Conservation (phyloP, 768 basidiomycete species). For the Suillus lakei region DNA sequence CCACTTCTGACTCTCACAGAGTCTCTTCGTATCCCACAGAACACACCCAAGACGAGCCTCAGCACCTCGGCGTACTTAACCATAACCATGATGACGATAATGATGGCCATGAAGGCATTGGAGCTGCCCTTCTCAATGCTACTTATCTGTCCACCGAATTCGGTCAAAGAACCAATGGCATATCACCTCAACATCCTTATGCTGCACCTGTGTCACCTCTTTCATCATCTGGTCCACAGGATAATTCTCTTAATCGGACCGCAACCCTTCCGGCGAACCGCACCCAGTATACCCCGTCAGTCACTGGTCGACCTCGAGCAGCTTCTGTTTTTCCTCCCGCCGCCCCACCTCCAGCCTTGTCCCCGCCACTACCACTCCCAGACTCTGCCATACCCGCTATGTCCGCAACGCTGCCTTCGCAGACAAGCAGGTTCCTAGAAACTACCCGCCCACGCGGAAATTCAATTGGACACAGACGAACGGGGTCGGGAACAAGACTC, state of each 20-base stretch:
- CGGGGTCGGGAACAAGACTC: slow-evolving; percentile 60
- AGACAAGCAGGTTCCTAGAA: slow-evolving; percentile 39
- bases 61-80: slow-evolving; percentile 21
- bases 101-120: slow-evolving; percentile 47
- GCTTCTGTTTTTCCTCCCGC: slow-evolving; percentile 67
- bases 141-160: slow-evolving; percentile 35
- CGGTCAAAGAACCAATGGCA: slow-evolving; percentile 9
- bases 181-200: slow-evolving; percentile 51
- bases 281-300: slow-evolving; percentile 25
- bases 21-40: slow-evolving; percentile 50
- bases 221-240: slow-evolving; percentile 14
- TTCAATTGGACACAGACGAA: slow-evolving; percentile 56
- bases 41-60: slow-evolving; percentile 43
- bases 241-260: slow-evolving; percentile 36
- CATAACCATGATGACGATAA: slow-evolving; percentile 35
- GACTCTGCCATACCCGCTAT: slow-evolving; percentile 31
- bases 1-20: slow-evolving; percentile 54
- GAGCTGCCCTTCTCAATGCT: slow-evolving; percentile 48
- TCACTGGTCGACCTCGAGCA: slow-evolving; percentile 52
- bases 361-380: slow-evolving; percentile 64
- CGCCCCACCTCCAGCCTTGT: slow-evolving; percentile 64
- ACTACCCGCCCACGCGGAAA: slow-evolving; percentile 49
- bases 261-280: slow-evolving; percentile 40
- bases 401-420: slow-evolving; percentile 36
- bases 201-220: slow-evolving; percentile 38